Evolutionary conservation across 352 stramenopile species (phyloP).

Genomic region (Phytophthora fragariaefolia): DNA sequence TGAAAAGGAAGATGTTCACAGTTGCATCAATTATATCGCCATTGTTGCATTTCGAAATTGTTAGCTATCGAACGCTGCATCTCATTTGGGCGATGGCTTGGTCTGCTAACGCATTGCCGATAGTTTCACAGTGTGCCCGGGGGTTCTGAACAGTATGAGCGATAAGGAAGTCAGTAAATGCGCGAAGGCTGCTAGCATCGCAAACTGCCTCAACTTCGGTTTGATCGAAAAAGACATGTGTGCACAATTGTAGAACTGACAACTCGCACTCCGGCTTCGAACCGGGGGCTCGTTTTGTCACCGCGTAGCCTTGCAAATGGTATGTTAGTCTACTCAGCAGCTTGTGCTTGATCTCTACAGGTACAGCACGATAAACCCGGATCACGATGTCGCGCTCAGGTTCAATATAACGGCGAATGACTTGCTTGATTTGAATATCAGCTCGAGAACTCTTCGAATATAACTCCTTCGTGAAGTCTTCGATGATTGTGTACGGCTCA

Average conservation of each 20-base stretch:
- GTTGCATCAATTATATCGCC: no score
- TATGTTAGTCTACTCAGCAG: slow-evolving; percentile 15
- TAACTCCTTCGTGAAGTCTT: slow-evolving; percentile 32
- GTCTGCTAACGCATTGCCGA: slow-evolving; percentile 22
- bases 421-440: slow-evolving; percentile 28
- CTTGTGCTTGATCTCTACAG: slow-evolving; percentile 28
- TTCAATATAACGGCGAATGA: slow-evolving; percentile 21
- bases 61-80: neutral
- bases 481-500: no score
- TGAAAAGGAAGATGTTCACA: no score
- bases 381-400: slow-evolving; percentile 18
- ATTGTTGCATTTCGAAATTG: no score
- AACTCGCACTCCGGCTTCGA: slow-evolving; percentile 11
- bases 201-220: neutral
- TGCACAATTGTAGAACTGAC: slow-evolving; percentile 21
- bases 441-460: slow-evolving; percentile 22
- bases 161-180: slow-evolving; percentile 22
- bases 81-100: slow-evolving; percentile 1
- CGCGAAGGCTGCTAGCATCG: slow-evolving; percentile 3
- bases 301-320: slow-evolving; percentile 19
- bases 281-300: slow-evolving; percentile 8
- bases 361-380: slow-evolving; percentile 6
- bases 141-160: slow-evolving; percentile 16
- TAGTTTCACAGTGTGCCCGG: slow-evolving; percentile 13
- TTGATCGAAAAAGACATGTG: slow-evolving; percentile 14